Evolutionary conservation across 495 filamentous ascomycete species (phyloP).

Genomic region (Echria macrotheca): DNA sequence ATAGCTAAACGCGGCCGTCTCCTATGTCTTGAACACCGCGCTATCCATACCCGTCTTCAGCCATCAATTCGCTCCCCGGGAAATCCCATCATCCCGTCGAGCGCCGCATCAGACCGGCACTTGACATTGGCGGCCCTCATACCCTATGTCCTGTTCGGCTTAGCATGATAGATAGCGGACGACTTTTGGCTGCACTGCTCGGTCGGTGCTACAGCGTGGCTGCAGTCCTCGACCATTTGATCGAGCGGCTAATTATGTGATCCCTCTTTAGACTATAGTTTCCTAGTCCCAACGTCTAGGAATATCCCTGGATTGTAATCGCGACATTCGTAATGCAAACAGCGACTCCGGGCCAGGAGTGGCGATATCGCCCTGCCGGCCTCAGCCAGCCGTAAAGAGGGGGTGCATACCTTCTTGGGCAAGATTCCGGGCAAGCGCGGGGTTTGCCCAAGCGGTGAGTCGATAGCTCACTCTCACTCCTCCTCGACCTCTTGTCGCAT

Average conservation of each 20-base stretch:
- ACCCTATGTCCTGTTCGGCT: too few species aligned
- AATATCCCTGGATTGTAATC: too few species aligned
- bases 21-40: background rate
- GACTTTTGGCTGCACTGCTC: too few species aligned
- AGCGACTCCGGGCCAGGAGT: background rate
- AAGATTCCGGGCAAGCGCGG: background rate
- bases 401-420: slow-evolving; percentile 11
- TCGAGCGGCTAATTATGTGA: too few species aligned
- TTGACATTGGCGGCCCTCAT: too few species aligned
- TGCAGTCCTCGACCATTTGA: too few species aligned
- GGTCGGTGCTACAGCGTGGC: too few species aligned
- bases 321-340: background rate
- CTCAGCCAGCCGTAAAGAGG: slow-evolving; percentile 8
- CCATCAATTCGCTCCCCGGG: too few species aligned
- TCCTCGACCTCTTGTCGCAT: slow-evolving; percentile 42
- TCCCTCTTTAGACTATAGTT: too few species aligned
- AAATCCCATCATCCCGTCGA: too few species aligned
- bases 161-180: too few species aligned
- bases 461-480: slow-evolving; percentile 20
- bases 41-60: background rate
- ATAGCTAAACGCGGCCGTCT: background rate
- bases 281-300: background rate
- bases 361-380: background rate
- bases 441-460: background rate
- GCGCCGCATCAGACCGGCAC: too few species aligned